phyloP scores from a whole-genome alignment of 345 rosid species.

The Sisymbrium irio region DNA sequence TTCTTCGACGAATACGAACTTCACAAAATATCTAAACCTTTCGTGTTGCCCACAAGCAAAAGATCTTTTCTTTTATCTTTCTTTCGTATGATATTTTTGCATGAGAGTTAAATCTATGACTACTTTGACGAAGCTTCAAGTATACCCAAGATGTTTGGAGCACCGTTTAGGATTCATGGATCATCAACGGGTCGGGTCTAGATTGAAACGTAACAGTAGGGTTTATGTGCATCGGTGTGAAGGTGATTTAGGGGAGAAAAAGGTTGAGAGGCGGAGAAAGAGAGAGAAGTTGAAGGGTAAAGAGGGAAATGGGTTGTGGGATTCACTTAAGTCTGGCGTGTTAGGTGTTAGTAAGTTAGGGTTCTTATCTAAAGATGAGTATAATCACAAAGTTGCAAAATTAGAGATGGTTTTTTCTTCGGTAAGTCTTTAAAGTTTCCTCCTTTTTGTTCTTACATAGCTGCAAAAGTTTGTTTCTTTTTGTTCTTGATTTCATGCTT shows the following conservation, averaged over 20 bases:
- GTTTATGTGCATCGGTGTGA: conserved; percentile 42
- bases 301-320: conserved; percentile 50
- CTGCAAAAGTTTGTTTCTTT: background rate
- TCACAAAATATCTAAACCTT: background rate
- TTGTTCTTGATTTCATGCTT: background rate
- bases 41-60: background rate
- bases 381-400: conserved; percentile 41
- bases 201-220: conserved; percentile 41
- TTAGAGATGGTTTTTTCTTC: conserved; percentile 57
- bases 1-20: background rate
- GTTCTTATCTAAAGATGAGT: conserved; percentile 47
- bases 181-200: conserved; percentile 33
- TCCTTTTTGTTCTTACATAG: background rate
- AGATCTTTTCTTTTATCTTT: background rate
- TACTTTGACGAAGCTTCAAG: conserved; percentile 50
- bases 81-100: conserved; percentile 19
- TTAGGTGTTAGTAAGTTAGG: conserved; percentile 36
- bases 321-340: conserved; percentile 39
- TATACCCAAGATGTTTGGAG: conserved; percentile 47
- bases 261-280: conserved; percentile 31
- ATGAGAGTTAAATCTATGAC: conserved; percentile 48
- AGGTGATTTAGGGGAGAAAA: conserved; percentile 40
- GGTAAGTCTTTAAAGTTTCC: conserved; percentile 37
- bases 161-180: conserved; percentile 39
- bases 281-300: conserved; percentile 34